phyloP scores from a whole-genome alignment of 805 yeast genomes.

The Lipomyces mesembrius region DNA sequence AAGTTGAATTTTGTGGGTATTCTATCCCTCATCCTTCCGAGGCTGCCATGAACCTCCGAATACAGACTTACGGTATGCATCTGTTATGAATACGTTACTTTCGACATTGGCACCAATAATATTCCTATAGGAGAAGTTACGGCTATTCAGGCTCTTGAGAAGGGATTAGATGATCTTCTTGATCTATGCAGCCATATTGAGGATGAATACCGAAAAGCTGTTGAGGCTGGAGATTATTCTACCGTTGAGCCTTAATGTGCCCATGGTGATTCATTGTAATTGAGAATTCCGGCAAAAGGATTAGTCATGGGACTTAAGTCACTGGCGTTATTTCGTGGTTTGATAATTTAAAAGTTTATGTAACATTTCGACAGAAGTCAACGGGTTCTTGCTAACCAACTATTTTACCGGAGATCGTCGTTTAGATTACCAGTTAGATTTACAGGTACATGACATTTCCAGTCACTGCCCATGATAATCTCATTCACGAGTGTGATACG shows the following conservation, averaged over 20 bases:
- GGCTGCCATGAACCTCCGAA: slow-evolving; percentile 82
- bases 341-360: not conserved
- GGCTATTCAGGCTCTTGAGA: slow-evolving; percentile 90
- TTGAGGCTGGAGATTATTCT: slow-evolving; percentile 58
- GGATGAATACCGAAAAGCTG: slow-evolving; percentile 70
- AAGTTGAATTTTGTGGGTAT: slow-evolving; percentile 97
- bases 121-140: slow-evolving; percentile 55
- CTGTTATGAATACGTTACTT: not conserved
- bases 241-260: slow-evolving; percentile 34
- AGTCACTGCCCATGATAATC: not conserved
- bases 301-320: not conserved
- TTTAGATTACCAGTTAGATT: not conserved
- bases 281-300: not conserved
- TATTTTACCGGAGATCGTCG: not conserved
- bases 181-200: slow-evolving; percentile 85
- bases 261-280: not conserved
- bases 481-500: not conserved
- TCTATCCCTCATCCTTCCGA: slow-evolving; percentile 99
- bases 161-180: slow-evolving; percentile 83
- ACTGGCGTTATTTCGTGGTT: not conserved
- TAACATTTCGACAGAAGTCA: not conserved
- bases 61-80: slow-evolving; percentile 82
- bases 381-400: not conserved
- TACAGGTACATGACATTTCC: not conserved
- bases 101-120: not conserved